Percentiles rank a stretch among this genome's conserved stretches.
Conservation (phyloP, 306 rosid species). For the Ochetophila trinervis region DNA sequence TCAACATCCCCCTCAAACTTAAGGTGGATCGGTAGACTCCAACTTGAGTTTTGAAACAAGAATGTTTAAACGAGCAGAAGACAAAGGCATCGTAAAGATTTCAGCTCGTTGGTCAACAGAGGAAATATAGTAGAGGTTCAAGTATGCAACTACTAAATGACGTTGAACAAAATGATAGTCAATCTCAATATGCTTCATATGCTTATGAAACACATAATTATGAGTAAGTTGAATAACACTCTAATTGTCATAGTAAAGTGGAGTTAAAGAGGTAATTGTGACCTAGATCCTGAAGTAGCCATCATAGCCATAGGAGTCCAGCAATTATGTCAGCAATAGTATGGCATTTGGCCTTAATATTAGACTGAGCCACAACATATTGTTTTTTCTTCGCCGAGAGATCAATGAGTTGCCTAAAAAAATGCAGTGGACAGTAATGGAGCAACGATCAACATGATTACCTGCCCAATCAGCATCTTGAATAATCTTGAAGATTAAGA, state of each 20-base stretch:
- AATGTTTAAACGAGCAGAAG: no score
- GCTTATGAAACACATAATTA: background rate
- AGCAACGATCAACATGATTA: background rate
- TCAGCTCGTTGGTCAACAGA: no score
- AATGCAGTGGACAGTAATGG: background rate
- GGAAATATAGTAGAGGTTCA: no score
- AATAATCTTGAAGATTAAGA: background rate
- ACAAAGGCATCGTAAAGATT: no score
- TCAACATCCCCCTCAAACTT: no score
- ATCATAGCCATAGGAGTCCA: background rate
- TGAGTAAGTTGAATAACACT: slow-evolving; percentile 1
- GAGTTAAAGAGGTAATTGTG: background rate
- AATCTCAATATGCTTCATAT: background rate
- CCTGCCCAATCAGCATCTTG: background rate
- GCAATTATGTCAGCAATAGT: background rate
- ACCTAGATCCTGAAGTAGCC: background rate
- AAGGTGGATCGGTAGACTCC: no score
- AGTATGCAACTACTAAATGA: no score
- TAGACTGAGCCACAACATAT: background rate
- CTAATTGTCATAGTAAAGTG: background rate
- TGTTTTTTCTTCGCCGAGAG: slow-evolving; percentile 4
- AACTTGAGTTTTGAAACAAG: no score
- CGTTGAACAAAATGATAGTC: no score
- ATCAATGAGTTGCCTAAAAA: background rate
- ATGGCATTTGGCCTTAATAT: background rate